Percentiles rank a stretch among this genome's conserved stretches.
phyloP scores from a whole-genome alignment of 2,329 filamentous ascomycete species.

The Cordyceps cicadae region DNA sequence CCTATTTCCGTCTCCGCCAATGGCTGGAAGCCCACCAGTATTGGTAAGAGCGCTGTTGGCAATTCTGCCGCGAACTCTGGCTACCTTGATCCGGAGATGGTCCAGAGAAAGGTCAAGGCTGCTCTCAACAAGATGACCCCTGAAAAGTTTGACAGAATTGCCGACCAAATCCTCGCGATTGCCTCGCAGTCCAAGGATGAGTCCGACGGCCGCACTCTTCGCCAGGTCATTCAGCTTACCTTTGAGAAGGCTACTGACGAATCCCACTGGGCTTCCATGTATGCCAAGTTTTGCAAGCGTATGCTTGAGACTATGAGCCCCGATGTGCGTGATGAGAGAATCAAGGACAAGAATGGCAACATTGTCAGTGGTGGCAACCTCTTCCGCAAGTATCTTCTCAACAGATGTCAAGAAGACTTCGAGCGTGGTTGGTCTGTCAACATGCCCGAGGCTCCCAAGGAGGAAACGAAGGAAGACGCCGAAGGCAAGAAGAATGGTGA shows the following conservation, averaged over 20 bases:
- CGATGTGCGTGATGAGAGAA: conserved; percentile 91
- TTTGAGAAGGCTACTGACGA: conserved; percentile 99
- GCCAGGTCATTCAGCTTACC: conserved; percentile 96
- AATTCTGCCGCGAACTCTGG: conserved; percentile 36
- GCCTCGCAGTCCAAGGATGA: conserved; percentile 94
- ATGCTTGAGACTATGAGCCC: conserved; percentile 94
- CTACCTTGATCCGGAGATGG: conserved; percentile 79
- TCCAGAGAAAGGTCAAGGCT: conserved; percentile 98
- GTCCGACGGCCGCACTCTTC: conserved; percentile 82
- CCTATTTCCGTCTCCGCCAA: conserved; percentile 62
- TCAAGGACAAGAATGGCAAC: conserved; percentile 81
- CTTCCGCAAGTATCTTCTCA: conserved; percentile 97
- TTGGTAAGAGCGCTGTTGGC: conserved; percentile 38
- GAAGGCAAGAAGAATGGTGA: conserved; percentile 52
- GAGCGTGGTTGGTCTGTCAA: conserved; percentile 95
- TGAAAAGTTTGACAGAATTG: conserved; percentile 95
- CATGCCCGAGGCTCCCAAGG: conserved; percentile 62
- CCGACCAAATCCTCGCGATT: conserved; percentile 86
- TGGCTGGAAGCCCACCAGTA: conserved; percentile 83
- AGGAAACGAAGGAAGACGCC: conserved; percentile 44
- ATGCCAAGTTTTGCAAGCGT: conserved; percentile 94
- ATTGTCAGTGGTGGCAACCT: conserved; percentile 86
- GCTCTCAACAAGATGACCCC: conserved; percentile 99
- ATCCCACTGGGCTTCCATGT: conserved; percentile 97
- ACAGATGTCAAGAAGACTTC: conserved; percentile 97